Evolutionary conservation across 2,329 filamentous ascomycete species (phyloP).

Genomic region (Colletotrichum chrysophilum): DNA sequence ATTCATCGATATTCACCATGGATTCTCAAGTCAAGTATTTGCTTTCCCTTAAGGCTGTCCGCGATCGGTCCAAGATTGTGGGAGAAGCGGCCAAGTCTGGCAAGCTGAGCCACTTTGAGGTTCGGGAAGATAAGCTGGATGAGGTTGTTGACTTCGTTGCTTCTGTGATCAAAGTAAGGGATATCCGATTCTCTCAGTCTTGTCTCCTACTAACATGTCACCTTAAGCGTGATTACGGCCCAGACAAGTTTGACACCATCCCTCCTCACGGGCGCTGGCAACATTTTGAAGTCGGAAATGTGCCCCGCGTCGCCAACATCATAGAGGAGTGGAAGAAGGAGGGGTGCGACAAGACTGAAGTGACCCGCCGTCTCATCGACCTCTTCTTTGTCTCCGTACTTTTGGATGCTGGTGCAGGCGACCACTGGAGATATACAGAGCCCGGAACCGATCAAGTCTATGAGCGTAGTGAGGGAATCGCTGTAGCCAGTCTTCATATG

Average conservation of each 20-base stretch:
- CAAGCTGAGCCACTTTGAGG: constrained; percentile 46
- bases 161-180: constrained; percentile 45
- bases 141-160: constrained; percentile 47
- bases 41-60: constrained; percentile 38
- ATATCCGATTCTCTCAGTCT: neutral
- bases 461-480: constrained; percentile 55
- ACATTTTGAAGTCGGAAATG: constrained; percentile 64
- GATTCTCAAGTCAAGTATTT: constrained; percentile 34
- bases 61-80: constrained; percentile 38
- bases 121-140: constrained; percentile 40
- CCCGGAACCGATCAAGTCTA: constrained; percentile 36
- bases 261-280: constrained; percentile 66
- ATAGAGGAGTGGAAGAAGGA: constrained; percentile 49
- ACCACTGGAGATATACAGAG: constrained; percentile 52
- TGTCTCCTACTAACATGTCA: neutral
- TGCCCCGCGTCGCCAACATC: constrained; percentile 51
- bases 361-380: constrained; percentile 61
- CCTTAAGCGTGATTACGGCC: constrained; percentile 54
- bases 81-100: constrained; percentile 40
- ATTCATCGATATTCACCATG: neutral
- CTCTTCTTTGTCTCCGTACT: constrained; percentile 67
- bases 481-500: constrained; percentile 56
- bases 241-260: constrained; percentile 49
- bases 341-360: constrained; percentile 47
- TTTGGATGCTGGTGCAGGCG: constrained; percentile 59